phyloP scores from a whole-genome alignment of 352 stramenopile species.

The Pythium sp. region DNA sequence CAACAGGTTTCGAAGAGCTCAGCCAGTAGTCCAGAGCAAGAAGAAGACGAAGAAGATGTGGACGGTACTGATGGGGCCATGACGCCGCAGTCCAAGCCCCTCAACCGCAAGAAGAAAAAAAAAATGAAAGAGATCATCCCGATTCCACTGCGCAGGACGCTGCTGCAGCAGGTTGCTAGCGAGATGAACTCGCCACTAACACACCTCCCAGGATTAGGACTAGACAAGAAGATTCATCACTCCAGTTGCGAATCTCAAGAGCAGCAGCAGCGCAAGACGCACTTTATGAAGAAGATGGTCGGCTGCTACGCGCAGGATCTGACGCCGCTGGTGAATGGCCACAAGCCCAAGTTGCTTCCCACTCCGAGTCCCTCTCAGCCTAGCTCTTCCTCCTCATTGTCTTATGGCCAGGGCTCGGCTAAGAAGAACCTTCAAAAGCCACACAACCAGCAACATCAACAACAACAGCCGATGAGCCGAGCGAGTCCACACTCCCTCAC shows the following conservation, averaged over 20 bases:
- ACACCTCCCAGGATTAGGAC: constrained; percentile 1
- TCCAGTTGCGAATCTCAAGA: constrained; percentile 9
- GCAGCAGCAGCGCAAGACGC: constrained; percentile 26
- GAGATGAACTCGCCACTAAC: background rate
- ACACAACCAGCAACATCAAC: constrained; percentile 6
- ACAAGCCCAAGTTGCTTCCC: constrained; percentile 44
- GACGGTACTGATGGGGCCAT: background rate
- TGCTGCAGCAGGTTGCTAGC: background rate
- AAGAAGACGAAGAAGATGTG: constrained; percentile 3
- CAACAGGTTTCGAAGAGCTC: constrained; percentile 20
- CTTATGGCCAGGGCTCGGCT: background rate
- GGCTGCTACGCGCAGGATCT: constrained; percentile 66
- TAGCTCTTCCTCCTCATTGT: background rate
- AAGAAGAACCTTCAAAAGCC: background rate
- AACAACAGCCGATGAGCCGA: constrained; percentile 2
- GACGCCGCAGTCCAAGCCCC: background rate
- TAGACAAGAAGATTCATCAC: background rate
- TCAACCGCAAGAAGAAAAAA: constrained; percentile 12
- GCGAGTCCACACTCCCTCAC: background rate
- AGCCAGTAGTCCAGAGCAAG: background rate
- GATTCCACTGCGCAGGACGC: constrained; percentile 11
- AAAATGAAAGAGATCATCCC: constrained; percentile 16
- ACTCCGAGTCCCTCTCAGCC: constrained; percentile 17
- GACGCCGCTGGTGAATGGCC: constrained; percentile 47
- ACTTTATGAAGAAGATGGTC: constrained; percentile 26